phyloP scores from a whole-genome alignment of 202 grass and related monocot species.

The Setaria italica region DNA sequence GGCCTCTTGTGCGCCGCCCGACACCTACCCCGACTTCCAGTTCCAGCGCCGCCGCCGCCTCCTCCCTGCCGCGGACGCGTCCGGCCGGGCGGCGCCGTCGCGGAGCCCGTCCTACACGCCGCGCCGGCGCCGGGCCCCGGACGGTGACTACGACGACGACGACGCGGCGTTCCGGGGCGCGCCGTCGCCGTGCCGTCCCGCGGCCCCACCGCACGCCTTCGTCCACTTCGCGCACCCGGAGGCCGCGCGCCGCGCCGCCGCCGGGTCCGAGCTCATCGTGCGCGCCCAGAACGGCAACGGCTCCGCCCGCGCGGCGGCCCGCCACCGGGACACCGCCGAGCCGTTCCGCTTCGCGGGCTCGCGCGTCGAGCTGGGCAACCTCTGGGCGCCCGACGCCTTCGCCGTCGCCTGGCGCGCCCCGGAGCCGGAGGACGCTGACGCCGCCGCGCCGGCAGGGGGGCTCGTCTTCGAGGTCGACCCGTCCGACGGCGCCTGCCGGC shows the following conservation, averaged over 20 bases:
- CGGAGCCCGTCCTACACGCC: not conserved
- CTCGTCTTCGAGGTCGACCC: conserved; percentile 80
- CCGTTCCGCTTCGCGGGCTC: conserved; percentile 64
- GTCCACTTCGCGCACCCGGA: conserved; percentile 66
- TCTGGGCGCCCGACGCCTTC: conserved; percentile 50
- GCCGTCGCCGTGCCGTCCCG: conserved; percentile 1
- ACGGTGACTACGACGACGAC: not conserved
- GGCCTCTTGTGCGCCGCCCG: conserved; percentile 71
- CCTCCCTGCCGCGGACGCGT: not conserved
- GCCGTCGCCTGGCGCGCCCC: conserved; percentile 60
- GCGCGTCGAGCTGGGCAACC: conserved; percentile 61
- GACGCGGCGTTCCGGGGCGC: not conserved
- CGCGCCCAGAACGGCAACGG: conserved; percentile 6
- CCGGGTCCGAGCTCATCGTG: conserved; percentile 59
- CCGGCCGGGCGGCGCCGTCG: not conserved
- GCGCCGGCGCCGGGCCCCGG: not conserved
- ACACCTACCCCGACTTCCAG: conserved; percentile 61
- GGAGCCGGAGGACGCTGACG: not conserved
- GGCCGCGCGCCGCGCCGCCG: conserved; percentile 54
- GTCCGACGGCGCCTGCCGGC: conserved; percentile 53
- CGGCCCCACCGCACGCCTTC: conserved; percentile 71
- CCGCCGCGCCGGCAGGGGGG: not conserved
- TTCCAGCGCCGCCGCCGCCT: not conserved
- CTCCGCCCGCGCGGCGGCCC: conserved; percentile 36
- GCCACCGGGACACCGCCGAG: conserved; percentile 29